phyloP scores from a whole-genome alignment of 2,329 filamentous ascomycete genomes.

The Pyrenochaeta sp. region DNA sequence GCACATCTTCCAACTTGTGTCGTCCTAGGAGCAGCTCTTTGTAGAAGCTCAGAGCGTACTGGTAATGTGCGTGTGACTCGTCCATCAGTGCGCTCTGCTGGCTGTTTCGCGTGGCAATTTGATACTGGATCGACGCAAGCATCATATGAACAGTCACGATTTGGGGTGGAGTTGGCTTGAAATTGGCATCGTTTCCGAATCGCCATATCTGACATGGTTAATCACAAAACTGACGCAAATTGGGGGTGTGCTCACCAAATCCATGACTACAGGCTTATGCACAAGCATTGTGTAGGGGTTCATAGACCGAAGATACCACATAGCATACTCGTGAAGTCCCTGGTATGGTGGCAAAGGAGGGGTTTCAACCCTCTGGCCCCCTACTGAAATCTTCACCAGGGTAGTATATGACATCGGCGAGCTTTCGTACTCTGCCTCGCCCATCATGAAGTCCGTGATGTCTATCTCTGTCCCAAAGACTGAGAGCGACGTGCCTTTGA shows the following conservation, averaged over 20 bases:
- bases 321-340: slow-evolving; percentile 72
- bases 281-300: slow-evolving; percentile 77
- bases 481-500: slow-evolving; percentile 78
- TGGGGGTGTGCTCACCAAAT: slow-evolving; percentile 61
- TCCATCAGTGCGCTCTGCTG: slow-evolving; percentile 63
- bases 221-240: background rate
- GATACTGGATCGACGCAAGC: slow-evolving; percentile 79
- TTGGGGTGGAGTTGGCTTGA: slow-evolving; percentile 70
- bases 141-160: slow-evolving; percentile 79
- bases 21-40: slow-evolving; percentile 69
- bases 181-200: slow-evolving; percentile 74
- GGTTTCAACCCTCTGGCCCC: slow-evolving; percentile 60
- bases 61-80: slow-evolving; percentile 79
- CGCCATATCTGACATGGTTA: slow-evolving; percentile 65
- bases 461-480: slow-evolving; percentile 83
- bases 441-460: slow-evolving; percentile 73
- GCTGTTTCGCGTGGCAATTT: slow-evolving; percentile 74
- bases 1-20: slow-evolving; percentile 71
- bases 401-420: slow-evolving; percentile 73
- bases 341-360: slow-evolving; percentile 69
- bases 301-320: slow-evolving; percentile 79
- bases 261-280: slow-evolving; percentile 78
- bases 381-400: slow-evolving; percentile 71
- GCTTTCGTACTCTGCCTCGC: slow-evolving; percentile 67
- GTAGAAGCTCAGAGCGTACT: slow-evolving; percentile 75